Percentiles rank a stretch among this genome's conserved stretches.
Conservation (phyloP, 2,329 filamentous ascomycete species). For the Monilinia fructigena region DNA sequence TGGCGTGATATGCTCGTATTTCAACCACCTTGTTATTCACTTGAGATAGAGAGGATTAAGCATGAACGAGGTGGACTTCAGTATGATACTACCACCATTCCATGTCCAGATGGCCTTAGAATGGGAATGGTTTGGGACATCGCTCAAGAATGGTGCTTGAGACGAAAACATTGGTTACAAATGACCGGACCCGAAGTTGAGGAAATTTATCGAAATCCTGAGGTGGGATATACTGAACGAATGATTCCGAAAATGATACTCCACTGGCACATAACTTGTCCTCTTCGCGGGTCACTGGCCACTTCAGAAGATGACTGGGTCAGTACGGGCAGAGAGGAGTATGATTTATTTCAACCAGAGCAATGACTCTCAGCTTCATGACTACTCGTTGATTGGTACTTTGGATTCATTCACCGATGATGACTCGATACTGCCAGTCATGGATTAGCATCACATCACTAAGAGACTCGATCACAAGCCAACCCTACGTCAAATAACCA, state of each 20-base stretch:
- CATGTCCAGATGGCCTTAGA: constrained; percentile 18
- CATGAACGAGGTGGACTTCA: constrained; percentile 9
- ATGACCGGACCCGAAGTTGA: constrained; percentile 10
- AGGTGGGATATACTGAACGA: constrained; percentile 3
- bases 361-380: neutral
- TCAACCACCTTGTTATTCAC: constrained; percentile 15
- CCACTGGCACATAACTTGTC: constrained; percentile 17
- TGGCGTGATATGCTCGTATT: constrained; percentile 22
- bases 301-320: constrained; percentile 7
- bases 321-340: constrained; percentile 17
- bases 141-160: constrained; percentile 20
- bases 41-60: constrained; percentile 10
- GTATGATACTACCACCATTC: neutral
- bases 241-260: constrained; percentile 18
- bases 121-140: constrained; percentile 24
- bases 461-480: neutral
- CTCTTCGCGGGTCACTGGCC: constrained; percentile 4
- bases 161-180: constrained; percentile 19
- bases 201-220: neutral
- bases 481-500: neutral
- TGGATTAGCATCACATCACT: neutral
- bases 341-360: constrained; percentile 32
- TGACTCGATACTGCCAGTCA: neutral
- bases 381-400: neutral
- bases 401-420: neutral